Percentiles rank a stretch among this genome's conserved stretches.
These are phyloP conservation scores for Calonectria ilicicola DNA, from an alignment of 2,329 filamentous ascomycete genomes.

Conservation along the genomic window DNA sequence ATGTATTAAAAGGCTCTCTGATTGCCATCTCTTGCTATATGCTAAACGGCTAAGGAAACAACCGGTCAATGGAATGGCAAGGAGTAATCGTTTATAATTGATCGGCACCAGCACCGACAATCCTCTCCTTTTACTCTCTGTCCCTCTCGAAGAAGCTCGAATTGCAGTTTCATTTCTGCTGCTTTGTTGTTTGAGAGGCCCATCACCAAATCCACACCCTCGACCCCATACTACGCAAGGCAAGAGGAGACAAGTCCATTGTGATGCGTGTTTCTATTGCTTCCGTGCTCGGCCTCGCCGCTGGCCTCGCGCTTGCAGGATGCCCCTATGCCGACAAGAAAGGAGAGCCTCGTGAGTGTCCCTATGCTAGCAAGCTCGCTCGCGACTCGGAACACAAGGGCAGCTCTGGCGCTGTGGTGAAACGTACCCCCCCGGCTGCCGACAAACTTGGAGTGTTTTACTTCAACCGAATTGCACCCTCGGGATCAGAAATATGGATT, in stretches of 20 bases:
- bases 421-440: neutral
- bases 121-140: too few relatives aligned
- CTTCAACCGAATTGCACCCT: constrained; percentile 10
- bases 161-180: neutral
- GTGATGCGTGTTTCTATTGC: neutral
- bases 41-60: neutral
- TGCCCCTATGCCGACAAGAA: constrained; percentile 9
- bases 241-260: neutral
- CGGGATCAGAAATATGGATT: constrained; percentile 10
- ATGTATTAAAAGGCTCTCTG: neutral
- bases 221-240: too few relatives aligned
- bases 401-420: neutral
- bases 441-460: constrained; percentile 17
- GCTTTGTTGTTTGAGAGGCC: neutral
- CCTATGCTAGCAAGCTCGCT: neutral
- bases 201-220: too few relatives aligned
- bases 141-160: neutral
- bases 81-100: neutral
- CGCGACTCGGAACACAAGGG: neutral
- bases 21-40: neutral
- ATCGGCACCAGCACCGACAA: neutral
- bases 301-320: neutral
- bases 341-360: neutral
- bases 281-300: neutral
- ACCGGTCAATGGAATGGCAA: neutral